These are phyloP conservation scores for Allium cepa DNA, from an alignment of 106 monocot genomes.

Conservation along the genomic window DNA sequence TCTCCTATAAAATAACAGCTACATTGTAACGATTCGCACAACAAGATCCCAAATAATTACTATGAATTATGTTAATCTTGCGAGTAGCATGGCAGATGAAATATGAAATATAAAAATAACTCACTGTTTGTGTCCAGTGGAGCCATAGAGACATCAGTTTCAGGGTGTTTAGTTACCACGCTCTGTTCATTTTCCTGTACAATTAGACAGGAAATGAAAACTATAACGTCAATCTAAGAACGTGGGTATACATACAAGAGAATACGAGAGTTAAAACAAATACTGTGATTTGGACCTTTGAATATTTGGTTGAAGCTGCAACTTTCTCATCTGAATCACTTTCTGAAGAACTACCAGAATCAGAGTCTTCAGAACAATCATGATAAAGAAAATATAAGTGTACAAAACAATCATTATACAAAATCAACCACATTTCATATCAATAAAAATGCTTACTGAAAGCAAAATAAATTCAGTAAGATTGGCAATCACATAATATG, in stretches of 20 bases:
- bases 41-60: background rate
- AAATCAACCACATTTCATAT: too few species aligned
- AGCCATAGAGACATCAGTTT: background rate
- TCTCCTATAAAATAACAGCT: slow-evolving; percentile 25
- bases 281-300: slow-evolving; percentile 18
- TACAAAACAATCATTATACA: too few species aligned
- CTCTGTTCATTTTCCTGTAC: slow-evolving; percentile 28
- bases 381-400: too few species aligned
- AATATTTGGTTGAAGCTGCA: slow-evolving; percentile 24
- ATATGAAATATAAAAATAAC: background rate
- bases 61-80: too few species aligned
- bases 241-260: background rate
- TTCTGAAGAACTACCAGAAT: slow-evolving; percentile 36
- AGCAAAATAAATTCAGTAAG: too few species aligned
- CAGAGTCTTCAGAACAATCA: slow-evolving; percentile 29
- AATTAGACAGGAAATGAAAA: background rate
- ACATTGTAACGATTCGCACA: background rate
- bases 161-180: slow-evolving; percentile 5
- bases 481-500: too few species aligned
- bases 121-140: background rate
- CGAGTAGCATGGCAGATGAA: too few species aligned
- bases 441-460: too few species aligned
- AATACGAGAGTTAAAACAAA: background rate
- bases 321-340: slow-evolving; percentile 36
- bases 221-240: background rate